A percentile compares a stretch with the other conserved stretches of the same genome.
phyloP scores from a whole-genome alignment of 176 grass and related monocot species.

The Ampelocalamus luodianensis region DNA sequence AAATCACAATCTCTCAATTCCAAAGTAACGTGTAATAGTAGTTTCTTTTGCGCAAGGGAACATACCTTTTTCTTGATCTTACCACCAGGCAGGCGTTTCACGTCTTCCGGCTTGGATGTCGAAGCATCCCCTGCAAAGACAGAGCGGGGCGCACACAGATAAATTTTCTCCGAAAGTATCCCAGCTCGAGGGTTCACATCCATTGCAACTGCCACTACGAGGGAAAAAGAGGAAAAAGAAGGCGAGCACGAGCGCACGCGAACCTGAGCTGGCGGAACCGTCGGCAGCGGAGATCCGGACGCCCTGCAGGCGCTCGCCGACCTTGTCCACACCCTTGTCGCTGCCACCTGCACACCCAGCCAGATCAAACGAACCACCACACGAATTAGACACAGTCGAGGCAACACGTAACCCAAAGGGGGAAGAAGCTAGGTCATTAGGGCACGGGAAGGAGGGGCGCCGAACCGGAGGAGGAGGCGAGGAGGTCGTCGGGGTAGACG shows the following conservation, averaged over 20 bases:
- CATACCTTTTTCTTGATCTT: constrained; percentile 97
- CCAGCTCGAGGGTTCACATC: background rate
- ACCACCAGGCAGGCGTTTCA: constrained; percentile 93
- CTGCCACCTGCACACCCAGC: constrained; percentile 45
- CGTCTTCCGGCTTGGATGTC: constrained; percentile 73
- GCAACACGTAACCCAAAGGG: background rate
- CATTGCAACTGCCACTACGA: background rate
- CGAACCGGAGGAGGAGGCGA: constrained; percentile 54
- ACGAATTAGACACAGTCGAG: background rate
- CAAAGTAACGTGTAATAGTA: background rate
- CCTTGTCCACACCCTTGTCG: constrained; percentile 72
- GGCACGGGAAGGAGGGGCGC: background rate
- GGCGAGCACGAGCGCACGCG: background rate
- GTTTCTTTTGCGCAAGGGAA: background rate
- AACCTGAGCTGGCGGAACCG: constrained; percentile 49
- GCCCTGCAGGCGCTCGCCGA: constrained; percentile 69
- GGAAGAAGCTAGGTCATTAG: background rate
- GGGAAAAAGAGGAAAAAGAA: background rate
- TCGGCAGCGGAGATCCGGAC: constrained; percentile 71
- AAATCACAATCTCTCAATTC: background rate
- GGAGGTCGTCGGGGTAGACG: constrained; percentile 82
- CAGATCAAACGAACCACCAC: constrained; percentile 34
- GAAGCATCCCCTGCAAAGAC: constrained; percentile 67
- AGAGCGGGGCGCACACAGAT: background rate
- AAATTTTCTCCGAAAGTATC: background rate